Conservation (phyloP, 1,139 yeast species). For the Pichia sp. region DNA sequence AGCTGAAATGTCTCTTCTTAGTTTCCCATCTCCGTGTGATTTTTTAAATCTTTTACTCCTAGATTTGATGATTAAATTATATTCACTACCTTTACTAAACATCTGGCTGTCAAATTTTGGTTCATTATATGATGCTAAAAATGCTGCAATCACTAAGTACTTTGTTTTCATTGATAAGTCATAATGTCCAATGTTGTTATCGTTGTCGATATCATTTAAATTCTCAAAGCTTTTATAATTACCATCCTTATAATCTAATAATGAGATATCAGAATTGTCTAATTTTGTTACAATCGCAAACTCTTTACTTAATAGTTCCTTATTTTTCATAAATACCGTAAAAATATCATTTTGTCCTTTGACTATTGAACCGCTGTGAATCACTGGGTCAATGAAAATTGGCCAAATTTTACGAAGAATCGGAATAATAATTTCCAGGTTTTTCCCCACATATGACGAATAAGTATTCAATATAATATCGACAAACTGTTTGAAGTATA, state of each 20-base stretch:
- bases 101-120: conserved; percentile 34
- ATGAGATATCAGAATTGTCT: conserved; percentile 11
- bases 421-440: conserved; percentile 19
- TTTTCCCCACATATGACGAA: conserved; percentile 19
- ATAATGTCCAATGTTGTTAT: conserved; percentile 15
- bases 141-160: conserved; percentile 43
- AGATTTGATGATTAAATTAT: conserved; percentile 15
- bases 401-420: conserved; percentile 24
- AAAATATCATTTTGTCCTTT: conserved; percentile 21
- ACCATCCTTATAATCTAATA: conserved; percentile 5
- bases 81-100: conserved; percentile 21
- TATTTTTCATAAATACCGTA: conserved; percentile 20
- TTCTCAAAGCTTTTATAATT: neutral
- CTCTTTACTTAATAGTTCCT: conserved; percentile 19
- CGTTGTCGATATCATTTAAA: neutral
- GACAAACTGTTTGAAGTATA: conserved; percentile 18
- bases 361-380: conserved; percentile 13
- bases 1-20: conserved; percentile 33
- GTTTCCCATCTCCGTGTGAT: conserved; percentile 25
- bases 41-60: conserved; percentile 27
- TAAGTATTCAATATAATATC: conserved; percentile 23
- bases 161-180: conserved; percentile 43
- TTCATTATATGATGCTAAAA: conserved; percentile 41
- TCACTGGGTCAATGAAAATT: conserved; percentile 19
- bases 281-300: conserved; percentile 16